Evolutionary conservation across 1,139 yeast genomes (phyloP).

Genomic region (Kurtzmaniella natalensis): DNA sequence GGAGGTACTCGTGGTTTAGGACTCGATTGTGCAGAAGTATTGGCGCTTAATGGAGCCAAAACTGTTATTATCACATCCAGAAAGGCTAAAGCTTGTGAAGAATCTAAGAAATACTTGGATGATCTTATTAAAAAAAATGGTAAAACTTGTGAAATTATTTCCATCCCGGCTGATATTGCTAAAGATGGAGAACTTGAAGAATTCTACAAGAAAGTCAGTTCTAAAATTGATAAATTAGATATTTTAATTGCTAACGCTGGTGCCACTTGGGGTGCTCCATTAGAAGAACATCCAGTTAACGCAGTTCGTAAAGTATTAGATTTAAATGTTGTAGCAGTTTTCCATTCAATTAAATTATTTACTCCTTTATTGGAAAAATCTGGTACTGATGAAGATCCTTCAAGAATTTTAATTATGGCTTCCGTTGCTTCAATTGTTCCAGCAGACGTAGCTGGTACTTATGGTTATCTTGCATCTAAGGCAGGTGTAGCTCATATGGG

Average conservation of each 20-base stretch:
- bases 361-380: constrained; percentile 53
- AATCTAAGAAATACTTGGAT: constrained; percentile 51
- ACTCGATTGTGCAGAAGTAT: constrained; percentile 61
- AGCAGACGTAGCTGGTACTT: constrained; percentile 52
- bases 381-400: constrained; percentile 57
- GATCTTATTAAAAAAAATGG: constrained; percentile 40
- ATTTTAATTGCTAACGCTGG: constrained; percentile 78
- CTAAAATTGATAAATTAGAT: constrained; percentile 45
- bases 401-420: constrained; percentile 65
- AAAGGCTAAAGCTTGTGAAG: constrained; percentile 59
- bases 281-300: constrained; percentile 56
- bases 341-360: constrained; percentile 60
- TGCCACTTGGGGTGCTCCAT: constrained; percentile 73
- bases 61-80: constrained; percentile 65
- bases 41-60: constrained; percentile 60
- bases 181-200: constrained; percentile 45
- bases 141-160: constrained; percentile 39
- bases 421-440: constrained; percentile 50
- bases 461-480: constrained; percentile 72
- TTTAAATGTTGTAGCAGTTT: constrained; percentile 69
- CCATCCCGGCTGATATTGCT: constrained; percentile 62
- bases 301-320: constrained; percentile 64
- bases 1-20: constrained; percentile 82
- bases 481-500: constrained; percentile 75
- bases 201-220: constrained; percentile 41